phyloP scores from a whole-genome alignment of 495 filamentous ascomycete genomes.

The Ascodesmis nigricans region DNA sequence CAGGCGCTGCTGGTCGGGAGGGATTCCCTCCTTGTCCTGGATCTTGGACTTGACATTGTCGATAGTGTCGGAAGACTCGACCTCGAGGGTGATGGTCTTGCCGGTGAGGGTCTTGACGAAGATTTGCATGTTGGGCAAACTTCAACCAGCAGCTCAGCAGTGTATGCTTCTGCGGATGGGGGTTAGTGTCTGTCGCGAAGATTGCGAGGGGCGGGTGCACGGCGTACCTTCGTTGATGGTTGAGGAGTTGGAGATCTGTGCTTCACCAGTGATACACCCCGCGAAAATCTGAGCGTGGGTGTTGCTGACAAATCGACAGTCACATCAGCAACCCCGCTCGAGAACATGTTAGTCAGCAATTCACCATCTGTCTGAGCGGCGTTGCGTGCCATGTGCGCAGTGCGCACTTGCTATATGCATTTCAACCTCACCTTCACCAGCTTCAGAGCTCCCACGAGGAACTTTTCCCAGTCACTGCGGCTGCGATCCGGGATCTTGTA shows the following conservation, averaged over 20 bases:
- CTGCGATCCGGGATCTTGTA: too few relatives aligned
- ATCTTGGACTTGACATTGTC: slow-evolving; percentile 98
- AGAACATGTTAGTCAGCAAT: too few relatives aligned
- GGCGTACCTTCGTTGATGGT: slow-evolving; percentile 21
- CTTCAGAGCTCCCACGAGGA: too few relatives aligned
- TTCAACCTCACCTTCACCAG: too few relatives aligned
- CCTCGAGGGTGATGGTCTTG: slow-evolving; percentile 99
- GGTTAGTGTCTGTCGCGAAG: slow-evolving; percentile 2
- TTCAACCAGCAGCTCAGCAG: slow-evolving; percentile 23
- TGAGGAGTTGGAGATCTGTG: slow-evolving; percentile 5
- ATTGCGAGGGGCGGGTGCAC: not conserved
- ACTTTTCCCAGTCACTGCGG: too few relatives aligned
- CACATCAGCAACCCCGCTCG: too few relatives aligned
- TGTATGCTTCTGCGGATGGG: slow-evolving; percentile 16
- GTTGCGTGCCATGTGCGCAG: too few relatives aligned
- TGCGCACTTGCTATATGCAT: too few relatives aligned
- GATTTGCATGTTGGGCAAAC: slow-evolving; percentile 65
- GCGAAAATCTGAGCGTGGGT: too few relatives aligned
- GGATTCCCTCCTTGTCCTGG: slow-evolving; percentile 99
- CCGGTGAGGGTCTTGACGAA: slow-evolving; percentile 99
- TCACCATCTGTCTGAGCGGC: too few relatives aligned
- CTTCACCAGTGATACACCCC: too few relatives aligned
- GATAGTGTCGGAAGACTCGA: slow-evolving; percentile 98
- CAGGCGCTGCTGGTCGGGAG: slow-evolving; percentile 98
- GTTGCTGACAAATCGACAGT: too few relatives aligned